A percentile compares a stretch with the other conserved stretches of the same genome.
These are phyloP conservation scores for Coemansia sp. DNA, from an alignment of 192 early-diverging fungal species.

Conservation along the genomic window DNA sequence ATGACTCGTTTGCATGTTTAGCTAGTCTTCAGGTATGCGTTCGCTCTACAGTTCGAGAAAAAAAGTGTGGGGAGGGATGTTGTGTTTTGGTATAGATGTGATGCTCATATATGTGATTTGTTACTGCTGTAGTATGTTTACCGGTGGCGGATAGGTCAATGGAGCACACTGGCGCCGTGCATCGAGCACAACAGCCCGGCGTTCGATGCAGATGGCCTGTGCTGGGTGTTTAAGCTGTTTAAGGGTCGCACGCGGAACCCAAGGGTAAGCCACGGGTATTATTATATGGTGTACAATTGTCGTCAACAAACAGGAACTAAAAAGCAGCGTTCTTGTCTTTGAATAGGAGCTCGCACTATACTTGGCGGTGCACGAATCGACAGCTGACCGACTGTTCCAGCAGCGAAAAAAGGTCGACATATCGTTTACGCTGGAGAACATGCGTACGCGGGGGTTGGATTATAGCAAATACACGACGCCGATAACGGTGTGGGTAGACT, in stretches of 20 bases:
- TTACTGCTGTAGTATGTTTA: constrained; percentile 49
- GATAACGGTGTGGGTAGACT: constrained; percentile 51
- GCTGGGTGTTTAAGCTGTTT: constrained; percentile 55
- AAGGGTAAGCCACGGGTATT: constrained; percentile 5
- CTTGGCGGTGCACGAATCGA: constrained; percentile 44
- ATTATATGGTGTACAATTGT: not conserved
- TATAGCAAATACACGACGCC: constrained; percentile 52
- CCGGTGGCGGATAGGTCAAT: constrained; percentile 55
- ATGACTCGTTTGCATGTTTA: constrained; percentile 1
- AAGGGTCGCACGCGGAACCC: constrained; percentile 51
- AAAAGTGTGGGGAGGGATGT: not conserved
- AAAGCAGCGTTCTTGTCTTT: not conserved
- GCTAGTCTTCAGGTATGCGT: constrained; percentile 34
- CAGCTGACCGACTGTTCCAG: constrained; percentile 16
- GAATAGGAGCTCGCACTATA: constrained; percentile 35
- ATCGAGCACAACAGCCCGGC: constrained; percentile 52
- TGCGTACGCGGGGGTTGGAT: constrained; percentile 34
- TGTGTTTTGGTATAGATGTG: not conserved
- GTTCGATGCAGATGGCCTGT: constrained; percentile 47
- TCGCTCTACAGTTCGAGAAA: not conserved
- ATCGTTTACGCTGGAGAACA: constrained; percentile 45
- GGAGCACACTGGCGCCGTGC: constrained; percentile 48
- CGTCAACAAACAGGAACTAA: not conserved
- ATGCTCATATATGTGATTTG: not conserved
- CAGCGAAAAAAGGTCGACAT: constrained; percentile 43